Evolutionary conservation across 306 rosid species (phyloP).

Genomic region (Vigna reflexopilosa): DNA sequence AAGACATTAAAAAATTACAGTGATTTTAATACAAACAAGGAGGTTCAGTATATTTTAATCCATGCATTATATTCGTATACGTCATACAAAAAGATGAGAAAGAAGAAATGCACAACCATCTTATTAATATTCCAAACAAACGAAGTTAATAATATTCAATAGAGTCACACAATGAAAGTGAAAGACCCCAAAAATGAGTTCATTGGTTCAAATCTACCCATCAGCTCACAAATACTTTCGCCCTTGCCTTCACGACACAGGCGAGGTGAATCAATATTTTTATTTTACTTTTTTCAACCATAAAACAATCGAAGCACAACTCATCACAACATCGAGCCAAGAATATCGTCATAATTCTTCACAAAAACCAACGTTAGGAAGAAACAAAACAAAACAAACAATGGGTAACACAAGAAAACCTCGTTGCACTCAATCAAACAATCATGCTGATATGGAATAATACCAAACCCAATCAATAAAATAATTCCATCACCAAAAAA

Average conservation of each 20-base stretch:
- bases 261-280: conserved; percentile 1
- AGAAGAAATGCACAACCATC: conserved; percentile 3
- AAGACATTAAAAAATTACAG: not conserved
- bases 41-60: not conserved
- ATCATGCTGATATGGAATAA: not conserved
- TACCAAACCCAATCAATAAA: conserved; percentile 4
- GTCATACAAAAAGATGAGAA: not conserved
- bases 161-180: conserved; percentile 25
- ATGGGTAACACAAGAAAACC: not conserved
- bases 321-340: conserved; percentile 1
- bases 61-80: not conserved
- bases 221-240: conserved; percentile 5
- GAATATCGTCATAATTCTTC: not conserved
- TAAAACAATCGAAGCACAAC: conserved; percentile 24
- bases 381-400: not conserved
- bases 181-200: not conserved
- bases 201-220: conserved; percentile 16
- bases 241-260: conserved; percentile 30
- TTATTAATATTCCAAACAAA: conserved; percentile 20
- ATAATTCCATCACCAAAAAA: not conserved
- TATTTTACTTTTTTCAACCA: not conserved
- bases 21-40: not conserved
- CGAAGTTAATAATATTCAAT: conserved; percentile 7
- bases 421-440: conserved; percentile 6
- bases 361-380: not conserved